Evolutionary conservation across 2,329 filamentous ascomycete species (phyloP), one percentile per base, ranked within the genome.

Genomic region (Aspergillus ochraceoroseus): DNA sequence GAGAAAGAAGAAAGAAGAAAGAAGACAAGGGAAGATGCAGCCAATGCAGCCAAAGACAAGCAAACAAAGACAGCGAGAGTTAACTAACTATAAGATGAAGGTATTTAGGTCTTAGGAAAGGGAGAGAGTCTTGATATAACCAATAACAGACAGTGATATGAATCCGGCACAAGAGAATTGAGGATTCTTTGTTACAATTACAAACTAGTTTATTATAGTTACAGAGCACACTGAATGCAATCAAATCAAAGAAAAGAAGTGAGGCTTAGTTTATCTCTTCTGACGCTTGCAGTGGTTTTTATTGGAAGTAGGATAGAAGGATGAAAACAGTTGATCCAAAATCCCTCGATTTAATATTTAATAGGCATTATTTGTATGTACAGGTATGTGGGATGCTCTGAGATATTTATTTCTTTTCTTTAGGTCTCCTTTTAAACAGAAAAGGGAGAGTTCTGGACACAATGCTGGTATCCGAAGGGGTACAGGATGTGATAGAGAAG

Each of bases 11-110:
- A 25, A 41, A 26, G 30, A 7, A 28, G n/a, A 41, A 22, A 25
- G 30, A 36, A 28, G 41, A 33, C 36, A 42, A 40, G 40, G 36
- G 33, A 30, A 27, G 32, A 45, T 36, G 32, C 31, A 43, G 35
- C 11, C 15, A 33, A 32, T 18, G 38, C 22, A 43, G 39, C 32
- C 27, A 12, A 25, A 44, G 27, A 25, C 44, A 41, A 48, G 38
- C 46, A 47, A 43, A 43, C 39, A 46, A 49, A 49, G 43, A 35
- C 22, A 43, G 20, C 27, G 30, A n/a, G n/a, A n/a, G n/a, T n/a
- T n/a, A n/a, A n/a, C n/a, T n/a, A n/a, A n/a, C n/a, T n/a, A n/a
- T n/a, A n/a, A n/a, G n/a, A n/a, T n/a, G n/a, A n/a, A n/a, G n/a
- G n/a, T n/a, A n/a, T n/a, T n/a, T n/a, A n/a, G n/a, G n/a, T n/a